Conservation (phyloP, 2,329 filamentous ascomycete species). For the Fusarium aywerte region DNA sequence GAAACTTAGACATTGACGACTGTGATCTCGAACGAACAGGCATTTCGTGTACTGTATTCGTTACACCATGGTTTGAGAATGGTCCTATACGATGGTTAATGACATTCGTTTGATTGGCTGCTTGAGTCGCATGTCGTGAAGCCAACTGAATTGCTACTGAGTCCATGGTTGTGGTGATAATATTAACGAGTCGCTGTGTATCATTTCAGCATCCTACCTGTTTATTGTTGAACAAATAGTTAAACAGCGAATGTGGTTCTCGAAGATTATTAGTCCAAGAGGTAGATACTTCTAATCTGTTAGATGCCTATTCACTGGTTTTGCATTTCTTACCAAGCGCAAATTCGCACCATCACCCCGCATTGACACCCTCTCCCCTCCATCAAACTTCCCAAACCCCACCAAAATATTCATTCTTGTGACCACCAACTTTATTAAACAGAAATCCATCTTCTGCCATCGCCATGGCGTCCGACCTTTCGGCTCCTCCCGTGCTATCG, state of each 20-base stretch:
- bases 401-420: slow-evolving; percentile 39
- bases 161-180: background rate
- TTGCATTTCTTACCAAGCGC: background rate
- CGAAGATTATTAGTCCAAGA: background rate
- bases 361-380: slow-evolving; percentile 45
- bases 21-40: background rate
- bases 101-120: slow-evolving; percentile 25
- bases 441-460: slow-evolving; percentile 12
- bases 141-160: background rate
- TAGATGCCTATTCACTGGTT: too few relatives aligned
- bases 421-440: slow-evolving; percentile 17
- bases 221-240: too few relatives aligned
- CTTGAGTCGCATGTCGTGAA: background rate
- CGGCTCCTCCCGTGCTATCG: slow-evolving; percentile 68
- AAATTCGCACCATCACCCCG: slow-evolving; percentile 42
- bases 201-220: background rate
- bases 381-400: slow-evolving; percentile 31
- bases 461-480: slow-evolving; percentile 60
- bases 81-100: slow-evolving; percentile 12
- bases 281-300: background rate
- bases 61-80: background rate
- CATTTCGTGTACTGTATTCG: background rate
- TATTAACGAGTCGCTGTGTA: background rate
- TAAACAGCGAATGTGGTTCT: too few relatives aligned
- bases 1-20: background rate